Evolutionary conservation across 768 basidiomycete genomes (phyloP).

Genomic region (Xanthoconium stramineum): DNA sequence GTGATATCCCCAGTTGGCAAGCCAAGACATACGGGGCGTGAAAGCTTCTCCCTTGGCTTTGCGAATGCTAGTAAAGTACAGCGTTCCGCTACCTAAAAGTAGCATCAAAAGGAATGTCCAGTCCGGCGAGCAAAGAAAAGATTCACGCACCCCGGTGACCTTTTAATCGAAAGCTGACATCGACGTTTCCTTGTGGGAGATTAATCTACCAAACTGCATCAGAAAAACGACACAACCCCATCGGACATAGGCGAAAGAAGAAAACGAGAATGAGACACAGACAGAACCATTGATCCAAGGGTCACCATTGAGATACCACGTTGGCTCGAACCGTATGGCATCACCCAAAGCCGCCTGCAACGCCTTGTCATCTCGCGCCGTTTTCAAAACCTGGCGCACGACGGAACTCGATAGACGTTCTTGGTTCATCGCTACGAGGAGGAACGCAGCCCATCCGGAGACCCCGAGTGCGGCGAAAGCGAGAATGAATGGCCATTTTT

Average conservation of each 20-base stretch:
- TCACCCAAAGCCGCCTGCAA: slow-evolving; percentile 59
- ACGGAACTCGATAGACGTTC: slow-evolving; percentile 77
- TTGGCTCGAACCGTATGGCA: slow-evolving; percentile 39
- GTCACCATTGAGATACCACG: slow-evolving; percentile 67
- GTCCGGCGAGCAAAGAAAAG: neutral
- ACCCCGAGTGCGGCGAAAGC: slow-evolving; percentile 51
- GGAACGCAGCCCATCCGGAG: slow-evolving; percentile 64
- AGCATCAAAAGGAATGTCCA: neutral
- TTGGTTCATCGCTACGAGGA: slow-evolving; percentile 69
- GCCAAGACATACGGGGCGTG: slow-evolving; percentile 47
- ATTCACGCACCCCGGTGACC: slow-evolving; percentile 57
- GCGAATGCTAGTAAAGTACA: slow-evolving; percentile 83
- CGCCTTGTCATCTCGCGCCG: slow-evolving; percentile 49
- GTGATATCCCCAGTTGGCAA: neutral
- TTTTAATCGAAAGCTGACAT: slow-evolving; percentile 71
- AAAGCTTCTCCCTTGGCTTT: slow-evolving; percentile 70
- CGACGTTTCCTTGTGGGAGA: slow-evolving; percentile 72
- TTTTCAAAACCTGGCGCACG: slow-evolving; percentile 60
- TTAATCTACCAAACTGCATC: slow-evolving; percentile 47
- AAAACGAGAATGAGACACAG: slow-evolving; percentile 31
- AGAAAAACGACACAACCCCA: neutral
- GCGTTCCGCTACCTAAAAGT: slow-evolving; percentile 59
- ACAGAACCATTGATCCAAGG: slow-evolving; percentile 70
- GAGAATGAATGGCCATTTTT: slow-evolving; percentile 57
- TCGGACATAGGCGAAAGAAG: neutral